Conservation (phyloP, 345 rosid genomes). For the Syzygium aromaticum region DNA sequence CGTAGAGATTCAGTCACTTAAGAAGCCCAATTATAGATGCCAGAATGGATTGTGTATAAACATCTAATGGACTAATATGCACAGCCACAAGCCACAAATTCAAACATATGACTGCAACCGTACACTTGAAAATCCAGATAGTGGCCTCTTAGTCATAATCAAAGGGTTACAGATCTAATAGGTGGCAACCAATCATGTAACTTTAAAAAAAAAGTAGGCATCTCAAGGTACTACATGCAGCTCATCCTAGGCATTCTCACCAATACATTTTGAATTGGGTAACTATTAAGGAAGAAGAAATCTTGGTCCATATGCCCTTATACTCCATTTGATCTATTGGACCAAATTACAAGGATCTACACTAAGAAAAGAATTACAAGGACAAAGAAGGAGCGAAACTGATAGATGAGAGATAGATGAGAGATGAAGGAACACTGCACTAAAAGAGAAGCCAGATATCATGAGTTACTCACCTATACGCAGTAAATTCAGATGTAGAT, state of each 20-base stretch:
- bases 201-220: not conserved
- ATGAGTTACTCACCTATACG: slow-evolving; percentile 34
- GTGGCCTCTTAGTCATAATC: not conserved
- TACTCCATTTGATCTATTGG: not conserved
- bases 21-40: not conserved
- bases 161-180: not conserved
- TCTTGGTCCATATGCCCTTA: not conserved
- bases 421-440: not conserved
- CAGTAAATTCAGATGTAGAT: slow-evolving; percentile 34
- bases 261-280: not conserved
- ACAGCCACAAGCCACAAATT: not conserved
- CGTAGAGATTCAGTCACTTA: not conserved
- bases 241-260: not conserved
- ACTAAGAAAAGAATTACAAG: not conserved
- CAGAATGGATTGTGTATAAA: not conserved
- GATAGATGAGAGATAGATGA: not conserved
- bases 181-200: not conserved
- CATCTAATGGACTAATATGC: not conserved
- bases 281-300: not conserved
- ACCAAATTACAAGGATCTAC: not conserved
- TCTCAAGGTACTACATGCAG: not conserved
- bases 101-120: not conserved
- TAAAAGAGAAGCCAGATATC: not conserved
- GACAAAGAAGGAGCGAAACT: not conserved
- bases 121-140: not conserved